Conservation (phyloP, 345 rosid species). For the Tarenaya hassleriana region DNA sequence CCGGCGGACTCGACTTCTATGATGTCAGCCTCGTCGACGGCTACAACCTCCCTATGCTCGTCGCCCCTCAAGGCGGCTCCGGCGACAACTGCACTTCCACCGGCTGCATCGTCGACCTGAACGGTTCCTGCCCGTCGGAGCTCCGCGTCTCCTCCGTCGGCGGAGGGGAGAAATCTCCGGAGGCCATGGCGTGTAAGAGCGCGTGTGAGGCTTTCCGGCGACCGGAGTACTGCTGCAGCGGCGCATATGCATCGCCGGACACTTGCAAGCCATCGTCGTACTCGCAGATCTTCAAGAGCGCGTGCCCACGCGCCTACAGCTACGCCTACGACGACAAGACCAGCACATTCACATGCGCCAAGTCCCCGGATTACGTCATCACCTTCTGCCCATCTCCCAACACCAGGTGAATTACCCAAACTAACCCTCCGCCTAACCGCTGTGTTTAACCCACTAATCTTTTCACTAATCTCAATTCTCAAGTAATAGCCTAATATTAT, state of each 20-base stretch:
- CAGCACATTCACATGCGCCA: slow-evolving; percentile 83
- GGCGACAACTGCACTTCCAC: slow-evolving; percentile 61
- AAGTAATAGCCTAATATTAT: no score
- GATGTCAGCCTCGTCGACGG: slow-evolving; percentile 91
- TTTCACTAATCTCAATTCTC: no score
- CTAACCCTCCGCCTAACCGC: neutral
- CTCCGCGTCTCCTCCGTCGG: slow-evolving; percentile 45
- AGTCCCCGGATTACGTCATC: slow-evolving; percentile 51
- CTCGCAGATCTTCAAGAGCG: slow-evolving; percentile 57
- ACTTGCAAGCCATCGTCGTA: slow-evolving; percentile 66
- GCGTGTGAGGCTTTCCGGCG: slow-evolving; percentile 74
- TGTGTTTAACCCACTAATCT: no score
- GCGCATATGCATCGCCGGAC: slow-evolving; percentile 56
- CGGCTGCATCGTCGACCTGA: slow-evolving; percentile 66
- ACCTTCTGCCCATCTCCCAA: slow-evolving; percentile 76
- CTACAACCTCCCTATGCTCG: slow-evolving; percentile 68
- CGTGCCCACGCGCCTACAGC: slow-evolving; percentile 87
- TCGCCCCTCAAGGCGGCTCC: slow-evolving; percentile 66
- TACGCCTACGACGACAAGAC: slow-evolving; percentile 85
- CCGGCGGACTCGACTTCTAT: slow-evolving; percentile 59
- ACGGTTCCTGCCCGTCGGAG: slow-evolving; percentile 66
- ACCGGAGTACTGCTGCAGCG: slow-evolving; percentile 79
- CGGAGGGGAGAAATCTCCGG: slow-evolving; percentile 17
- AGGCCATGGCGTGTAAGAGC: slow-evolving; percentile 66
- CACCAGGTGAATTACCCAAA: slow-evolving; percentile 43